Percentiles rank a stretch among this genome's conserved stretches.
Evolutionary conservation across 139 green algal species (phyloP).

Genomic region (Micromonas pusilla): DNA sequence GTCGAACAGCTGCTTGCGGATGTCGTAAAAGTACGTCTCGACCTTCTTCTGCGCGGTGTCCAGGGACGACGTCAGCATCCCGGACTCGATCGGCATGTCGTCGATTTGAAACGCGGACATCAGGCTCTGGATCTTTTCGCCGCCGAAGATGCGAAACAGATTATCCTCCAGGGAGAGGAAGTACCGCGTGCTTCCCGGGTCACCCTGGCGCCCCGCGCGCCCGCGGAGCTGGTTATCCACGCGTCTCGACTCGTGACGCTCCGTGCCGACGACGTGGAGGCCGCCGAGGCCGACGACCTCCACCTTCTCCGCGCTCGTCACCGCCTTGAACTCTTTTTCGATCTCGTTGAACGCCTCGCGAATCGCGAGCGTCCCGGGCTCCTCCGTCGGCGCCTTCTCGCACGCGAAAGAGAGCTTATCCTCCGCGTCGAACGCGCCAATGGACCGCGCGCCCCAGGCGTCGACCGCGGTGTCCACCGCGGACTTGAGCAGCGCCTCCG

Average conservation of each 20-base stretch:
- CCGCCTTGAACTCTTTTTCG: constrained; percentile 71
- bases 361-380: constrained; percentile 58
- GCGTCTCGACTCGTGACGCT: constrained; percentile 43
- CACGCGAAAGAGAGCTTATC: constrained; percentile 83
- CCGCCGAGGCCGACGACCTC: constrained; percentile 36
- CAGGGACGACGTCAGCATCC: constrained; percentile 89
- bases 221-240: constrained; percentile 52
- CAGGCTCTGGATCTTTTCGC: constrained; percentile 85
- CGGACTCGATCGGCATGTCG: constrained; percentile 88
- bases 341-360: constrained; percentile 51
- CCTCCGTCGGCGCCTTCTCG: constrained; percentile 77
- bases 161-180: constrained; percentile 41
- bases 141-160: constrained; percentile 85
- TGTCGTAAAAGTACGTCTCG: constrained; percentile 98
- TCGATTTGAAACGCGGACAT: constrained; percentile 77
- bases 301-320: constrained; percentile 59
- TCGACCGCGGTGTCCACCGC: constrained; percentile 28
- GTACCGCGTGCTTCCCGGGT: constrained; percentile 42
- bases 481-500: constrained; percentile 13
- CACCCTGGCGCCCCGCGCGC: constrained; percentile 42
- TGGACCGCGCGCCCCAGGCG: constrained; percentile 32
- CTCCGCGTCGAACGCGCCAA: constrained; percentile 47
- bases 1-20: constrained; percentile 92
- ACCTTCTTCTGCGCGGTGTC: constrained; percentile 89
- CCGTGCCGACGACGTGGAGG: constrained; percentile 50